Evolutionary conservation across 805 yeast species (phyloP).

Genomic region (Candida methanosorbosa): DNA sequence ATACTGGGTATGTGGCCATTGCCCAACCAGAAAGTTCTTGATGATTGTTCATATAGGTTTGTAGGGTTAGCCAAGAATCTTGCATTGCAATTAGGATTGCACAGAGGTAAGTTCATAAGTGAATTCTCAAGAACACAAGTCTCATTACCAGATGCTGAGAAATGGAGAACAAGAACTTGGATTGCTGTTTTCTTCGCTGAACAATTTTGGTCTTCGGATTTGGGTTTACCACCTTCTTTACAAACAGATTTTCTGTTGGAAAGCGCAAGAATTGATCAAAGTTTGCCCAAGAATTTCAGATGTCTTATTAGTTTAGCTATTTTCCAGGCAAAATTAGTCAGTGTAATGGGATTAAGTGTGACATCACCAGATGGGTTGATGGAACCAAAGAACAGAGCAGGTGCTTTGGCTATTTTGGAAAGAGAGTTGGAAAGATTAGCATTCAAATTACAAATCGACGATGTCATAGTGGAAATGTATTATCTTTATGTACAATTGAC

Average conservation of each 20-base stretch:
- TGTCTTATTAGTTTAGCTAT: constrained; percentile 66
- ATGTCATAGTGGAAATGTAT: constrained; percentile 65
- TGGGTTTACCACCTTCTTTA: constrained; percentile 83
- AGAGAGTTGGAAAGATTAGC: constrained; percentile 68
- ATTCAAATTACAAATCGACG: constrained; percentile 58
- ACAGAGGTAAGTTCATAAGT: constrained; percentile 83
- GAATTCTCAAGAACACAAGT: constrained; percentile 90
- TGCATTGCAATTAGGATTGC: constrained; percentile 81
- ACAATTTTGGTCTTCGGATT: constrained; percentile 81
- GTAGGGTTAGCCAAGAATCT: constrained; percentile 79
- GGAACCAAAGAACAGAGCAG: constrained; percentile 77
- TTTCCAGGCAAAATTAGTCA: constrained; percentile 76
- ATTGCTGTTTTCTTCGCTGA: constrained; percentile 79
- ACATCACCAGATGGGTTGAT: constrained; percentile 82
- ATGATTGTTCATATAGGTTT: constrained; percentile 85
- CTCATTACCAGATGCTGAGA: constrained; percentile 80
- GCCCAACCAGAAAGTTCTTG: constrained; percentile 86
- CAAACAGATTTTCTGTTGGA: constrained; percentile 79
- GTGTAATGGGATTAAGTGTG: constrained; percentile 81
- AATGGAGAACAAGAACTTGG: constrained; percentile 94
- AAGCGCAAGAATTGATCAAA: constrained; percentile 58
- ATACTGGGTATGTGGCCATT: constrained; percentile 88
- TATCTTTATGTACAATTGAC: constrained; percentile 70
- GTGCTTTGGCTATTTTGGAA: constrained; percentile 66
- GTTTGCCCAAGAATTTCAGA: constrained; percentile 62